Conservation (phyloP, 257 asterid species). For the Avicennia marina region DNA sequence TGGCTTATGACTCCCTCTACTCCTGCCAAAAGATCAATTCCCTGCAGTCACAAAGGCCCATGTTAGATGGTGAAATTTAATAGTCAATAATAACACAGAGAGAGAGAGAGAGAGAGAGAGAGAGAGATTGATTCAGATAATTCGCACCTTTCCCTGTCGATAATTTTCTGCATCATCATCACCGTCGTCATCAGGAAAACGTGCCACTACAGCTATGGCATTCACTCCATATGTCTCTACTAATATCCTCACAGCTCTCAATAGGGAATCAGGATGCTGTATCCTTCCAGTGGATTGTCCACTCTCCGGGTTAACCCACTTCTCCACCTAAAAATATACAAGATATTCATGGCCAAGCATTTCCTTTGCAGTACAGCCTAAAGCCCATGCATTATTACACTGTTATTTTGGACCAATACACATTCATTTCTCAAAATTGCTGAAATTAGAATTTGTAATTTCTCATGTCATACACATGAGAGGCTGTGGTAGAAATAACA, state of each 20-base stretch:
- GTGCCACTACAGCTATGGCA: constrained; percentile 85
- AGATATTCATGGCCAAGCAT: not conserved
- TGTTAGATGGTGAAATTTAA: not conserved
- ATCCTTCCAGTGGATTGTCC: constrained; percentile 89
- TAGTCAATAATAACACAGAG: too few species aligned
- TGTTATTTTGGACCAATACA: too few species aligned
- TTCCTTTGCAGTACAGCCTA: too few species aligned
- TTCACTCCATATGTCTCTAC: constrained; percentile 46
- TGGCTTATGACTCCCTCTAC: constrained; percentile 95
- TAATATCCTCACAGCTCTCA: constrained; percentile 69
- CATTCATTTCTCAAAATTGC: too few species aligned
- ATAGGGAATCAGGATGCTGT: constrained; percentile 63
- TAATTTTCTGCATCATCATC: constrained; percentile 55
- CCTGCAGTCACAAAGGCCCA: constrained; percentile 36
- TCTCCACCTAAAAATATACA: constrained; percentile 50
- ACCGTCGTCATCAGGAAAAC: constrained; percentile 84
- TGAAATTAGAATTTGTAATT: too few species aligned
- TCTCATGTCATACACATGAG: too few species aligned
- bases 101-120: too few species aligned
- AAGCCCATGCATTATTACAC: too few species aligned
- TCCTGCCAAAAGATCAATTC: constrained; percentile 83
- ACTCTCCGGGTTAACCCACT: constrained; percentile 69
- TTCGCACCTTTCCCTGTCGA: constrained; percentile 66
- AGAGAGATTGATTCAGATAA: too few species aligned
- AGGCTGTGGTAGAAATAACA: too few species aligned